Evolutionary conservation across 2,329 filamentous ascomycete species (phyloP).

Genomic region (Erysiphe neolycopersici): DNA sequence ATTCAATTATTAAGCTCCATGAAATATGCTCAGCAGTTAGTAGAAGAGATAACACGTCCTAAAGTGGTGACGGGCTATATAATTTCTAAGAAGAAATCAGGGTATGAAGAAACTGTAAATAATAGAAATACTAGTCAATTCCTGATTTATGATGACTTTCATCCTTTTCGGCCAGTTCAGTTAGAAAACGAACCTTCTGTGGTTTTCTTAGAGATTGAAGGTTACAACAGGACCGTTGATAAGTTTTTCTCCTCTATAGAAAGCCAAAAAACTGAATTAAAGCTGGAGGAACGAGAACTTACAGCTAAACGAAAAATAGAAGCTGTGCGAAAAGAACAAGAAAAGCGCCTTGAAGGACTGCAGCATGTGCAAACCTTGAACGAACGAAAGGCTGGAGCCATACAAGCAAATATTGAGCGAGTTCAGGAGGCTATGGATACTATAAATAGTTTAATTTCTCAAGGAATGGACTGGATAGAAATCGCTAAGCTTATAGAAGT

Average conservation of each 20-base stretch:
- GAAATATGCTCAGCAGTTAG: constrained; percentile 39
- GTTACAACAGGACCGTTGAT: constrained; percentile 82
- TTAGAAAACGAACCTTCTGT: constrained; percentile 40
- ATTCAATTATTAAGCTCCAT: constrained; percentile 42
- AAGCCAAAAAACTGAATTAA: constrained; percentile 70
- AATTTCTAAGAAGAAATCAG: constrained; percentile 36
- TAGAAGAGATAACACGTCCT: constrained; percentile 39
- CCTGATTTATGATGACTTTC: constrained; percentile 77
- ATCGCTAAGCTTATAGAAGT: constrained; percentile 70
- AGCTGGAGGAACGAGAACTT: constrained; percentile 56
- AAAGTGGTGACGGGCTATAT: constrained; percentile 60
- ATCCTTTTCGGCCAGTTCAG: constrained; percentile 68
- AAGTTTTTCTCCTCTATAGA: constrained; percentile 95
- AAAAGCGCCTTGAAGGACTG: constrained; percentile 58
- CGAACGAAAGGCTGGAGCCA: constrained; percentile 64
- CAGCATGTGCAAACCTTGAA: constrained; percentile 63
- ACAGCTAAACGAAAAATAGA: constrained; percentile 64
- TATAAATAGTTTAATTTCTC: constrained; percentile 68
- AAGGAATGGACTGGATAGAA: constrained; percentile 95
- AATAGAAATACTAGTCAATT: constrained; percentile 15
- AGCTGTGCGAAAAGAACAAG: constrained; percentile 58
- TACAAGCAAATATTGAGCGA: constrained; percentile 70
- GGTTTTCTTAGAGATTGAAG: constrained; percentile 48
- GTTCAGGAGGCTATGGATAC: constrained; percentile 85
- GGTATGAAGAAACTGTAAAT: constrained; percentile 10